Conservation (phyloP, 371 early-diverging fungal species). For the Circinella umbellata region DNA sequence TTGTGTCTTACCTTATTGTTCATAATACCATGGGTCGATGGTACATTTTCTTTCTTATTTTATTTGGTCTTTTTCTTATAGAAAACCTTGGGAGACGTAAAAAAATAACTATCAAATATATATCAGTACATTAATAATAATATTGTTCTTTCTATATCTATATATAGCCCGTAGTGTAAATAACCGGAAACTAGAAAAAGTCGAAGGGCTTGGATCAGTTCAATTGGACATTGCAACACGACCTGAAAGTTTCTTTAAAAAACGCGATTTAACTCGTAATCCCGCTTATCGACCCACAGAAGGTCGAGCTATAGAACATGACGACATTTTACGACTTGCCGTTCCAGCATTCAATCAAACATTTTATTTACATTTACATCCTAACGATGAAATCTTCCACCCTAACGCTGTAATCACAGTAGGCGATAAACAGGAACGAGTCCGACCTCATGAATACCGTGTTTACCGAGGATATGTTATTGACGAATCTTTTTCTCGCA, state of each 20-base stretch:
- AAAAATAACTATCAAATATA: no score
- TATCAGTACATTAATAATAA: no score
- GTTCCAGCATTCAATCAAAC: conserved; percentile 77
- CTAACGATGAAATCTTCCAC: conserved; percentile 78
- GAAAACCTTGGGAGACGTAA: no score
- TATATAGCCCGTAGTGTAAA: conserved; percentile 34
- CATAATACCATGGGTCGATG: not conserved
- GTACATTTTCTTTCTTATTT: not conserved
- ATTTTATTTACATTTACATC: conserved; percentile 73
- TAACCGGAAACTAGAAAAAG: conserved; percentile 33
- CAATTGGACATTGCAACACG: conserved; percentile 46
- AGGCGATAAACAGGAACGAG: conserved; percentile 24
- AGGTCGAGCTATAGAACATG: conserved; percentile 38
- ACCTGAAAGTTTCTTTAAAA: conserved; percentile 38
- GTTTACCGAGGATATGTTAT: conserved; percentile 47
- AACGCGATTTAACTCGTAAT: conserved; percentile 42
- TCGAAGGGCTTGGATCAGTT: conserved; percentile 33
- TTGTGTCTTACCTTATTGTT: not conserved
- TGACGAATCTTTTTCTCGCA: conserved; percentile 32
- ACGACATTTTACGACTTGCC: conserved; percentile 67
- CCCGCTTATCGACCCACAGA: conserved; percentile 30
- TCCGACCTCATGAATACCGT: conserved; percentile 38
- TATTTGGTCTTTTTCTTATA: not conserved
- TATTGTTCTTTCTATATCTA: not conserved
- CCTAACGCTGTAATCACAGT: conserved; percentile 60